phyloP scores from a whole-genome alignment of 768 basidiomycete genomes.

The Antrodiella citrinella region DNA sequence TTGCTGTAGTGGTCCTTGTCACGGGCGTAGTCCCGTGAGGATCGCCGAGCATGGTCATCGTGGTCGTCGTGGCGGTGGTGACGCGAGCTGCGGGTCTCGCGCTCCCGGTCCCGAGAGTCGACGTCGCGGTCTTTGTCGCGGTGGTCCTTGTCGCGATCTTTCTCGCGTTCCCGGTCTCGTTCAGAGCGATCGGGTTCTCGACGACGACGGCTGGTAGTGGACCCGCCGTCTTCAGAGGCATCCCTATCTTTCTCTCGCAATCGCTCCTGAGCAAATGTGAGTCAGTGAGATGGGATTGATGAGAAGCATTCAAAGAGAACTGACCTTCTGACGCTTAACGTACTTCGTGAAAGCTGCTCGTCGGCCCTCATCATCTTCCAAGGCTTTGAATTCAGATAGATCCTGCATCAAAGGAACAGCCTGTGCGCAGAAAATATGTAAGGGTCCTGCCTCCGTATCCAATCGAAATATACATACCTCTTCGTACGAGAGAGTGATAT shows the following conservation, averaged over 20 bases:
- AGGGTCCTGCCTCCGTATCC: constrained; percentile 2
- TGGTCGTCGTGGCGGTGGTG: constrained; percentile 43
- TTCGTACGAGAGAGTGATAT: constrained; percentile 70
- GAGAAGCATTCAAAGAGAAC: not conserved
- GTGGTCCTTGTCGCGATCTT: constrained; percentile 21
- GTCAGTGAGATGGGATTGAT: not conserved
- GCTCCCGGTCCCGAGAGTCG: constrained; percentile 16
- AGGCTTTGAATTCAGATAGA: constrained; percentile 76
- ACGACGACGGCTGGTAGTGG: constrained; percentile 70
- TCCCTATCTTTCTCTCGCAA: constrained; percentile 49
- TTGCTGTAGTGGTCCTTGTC: constrained; percentile 29
- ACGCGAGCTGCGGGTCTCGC: constrained; percentile 28
- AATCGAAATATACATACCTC: constrained; percentile 42
- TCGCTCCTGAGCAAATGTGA: constrained; percentile 47
- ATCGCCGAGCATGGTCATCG: constrained; percentile 28
- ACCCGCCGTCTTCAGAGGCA: constrained; percentile 71
- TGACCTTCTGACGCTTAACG: constrained; percentile 83
- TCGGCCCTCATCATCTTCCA: constrained; percentile 83
- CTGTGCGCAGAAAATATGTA: constrained; percentile 29
- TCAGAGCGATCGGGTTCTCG: constrained; percentile 54
- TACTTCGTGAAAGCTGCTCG: constrained; percentile 81
- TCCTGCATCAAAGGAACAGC: constrained; percentile 70
- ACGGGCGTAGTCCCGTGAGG: constrained; percentile 27
- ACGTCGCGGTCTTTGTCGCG: constrained; percentile 25
- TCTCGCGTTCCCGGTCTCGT: constrained; percentile 20